phyloP scores from a whole-genome alignment of 805 yeast genomes.

The Candida hispaniensis region DNA sequence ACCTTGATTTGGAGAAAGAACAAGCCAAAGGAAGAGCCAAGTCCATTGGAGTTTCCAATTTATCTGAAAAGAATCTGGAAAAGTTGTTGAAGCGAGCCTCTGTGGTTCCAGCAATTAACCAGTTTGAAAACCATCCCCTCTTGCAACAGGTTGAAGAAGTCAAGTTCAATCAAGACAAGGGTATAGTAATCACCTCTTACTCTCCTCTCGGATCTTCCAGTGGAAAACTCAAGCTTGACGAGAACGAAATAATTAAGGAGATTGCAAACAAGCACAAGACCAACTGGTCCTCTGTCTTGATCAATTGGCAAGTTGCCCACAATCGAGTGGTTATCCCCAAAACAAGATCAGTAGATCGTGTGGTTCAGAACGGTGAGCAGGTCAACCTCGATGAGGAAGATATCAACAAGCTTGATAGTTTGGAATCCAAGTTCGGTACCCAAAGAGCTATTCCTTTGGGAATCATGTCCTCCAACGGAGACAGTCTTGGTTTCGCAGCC shows the following conservation, averaged over 20 bases:
- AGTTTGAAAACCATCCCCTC: constrained; percentile 64
- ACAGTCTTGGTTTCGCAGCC: constrained; percentile 3
- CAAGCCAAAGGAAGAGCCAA: constrained; percentile 37
- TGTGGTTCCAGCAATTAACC: constrained; percentile 56
- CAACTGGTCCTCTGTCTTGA: constrained; percentile 25
- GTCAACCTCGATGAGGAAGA: constrained; percentile 36
- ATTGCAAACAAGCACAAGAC: constrained; percentile 48
- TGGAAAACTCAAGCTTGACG: constrained; percentile 20
- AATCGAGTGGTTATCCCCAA: constrained; percentile 58
- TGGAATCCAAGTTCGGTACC: not conserved
- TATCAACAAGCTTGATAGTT: constrained; percentile 22
- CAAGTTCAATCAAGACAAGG: constrained; percentile 41
- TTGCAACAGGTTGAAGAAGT: constrained; percentile 54
- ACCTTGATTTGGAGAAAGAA: constrained; percentile 36
- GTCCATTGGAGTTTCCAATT: constrained; percentile 67
- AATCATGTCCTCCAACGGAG: constrained; percentile 7
- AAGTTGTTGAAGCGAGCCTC: constrained; percentile 36
- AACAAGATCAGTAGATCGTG: constrained; percentile 55
- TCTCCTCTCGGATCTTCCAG: constrained; percentile 41
- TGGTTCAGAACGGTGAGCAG: constrained; percentile 35
- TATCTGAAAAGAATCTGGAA: constrained; percentile 41
- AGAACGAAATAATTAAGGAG: constrained; percentile 42
- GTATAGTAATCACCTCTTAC: constrained; percentile 56
- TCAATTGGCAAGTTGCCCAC: constrained; percentile 33
- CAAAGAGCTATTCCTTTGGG: constrained; percentile 11